Base-by-base conservation (phyloP, 768 basidiomycete genomes). In the Tulasnella calospora region DNA sequence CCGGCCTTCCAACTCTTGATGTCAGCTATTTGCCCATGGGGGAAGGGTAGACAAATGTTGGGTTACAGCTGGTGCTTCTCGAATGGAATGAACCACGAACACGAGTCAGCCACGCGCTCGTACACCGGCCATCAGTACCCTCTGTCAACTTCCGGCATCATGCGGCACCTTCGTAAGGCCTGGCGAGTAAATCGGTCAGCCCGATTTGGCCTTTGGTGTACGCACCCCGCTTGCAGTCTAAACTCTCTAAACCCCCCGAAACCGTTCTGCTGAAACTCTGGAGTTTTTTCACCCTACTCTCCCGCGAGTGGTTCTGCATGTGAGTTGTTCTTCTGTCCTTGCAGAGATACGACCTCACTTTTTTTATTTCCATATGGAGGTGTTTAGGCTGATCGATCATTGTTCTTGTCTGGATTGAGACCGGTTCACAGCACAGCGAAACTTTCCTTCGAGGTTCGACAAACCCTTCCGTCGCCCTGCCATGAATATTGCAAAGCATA, bases 131-230 rank as follows among this genome's bases (percentile, higher is more conserved):
- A 67, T 67, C 61, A 67, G 27, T 67, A 67, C 61, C 61, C 61
- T 67, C 61, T 33, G 61, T 67, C 61, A 67, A 67, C 61, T 57
- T n/a, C 55, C 61, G 61, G 61, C 61, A 67, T 67, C 10, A 15
- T 67, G 61, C 61, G 61, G 61, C 61, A 67, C 61, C 61, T 67
- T 67, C 61, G 61, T 33, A 27, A 67, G 61, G 61, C 61, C 61
- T 67, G 61, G 27, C 61, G 61, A 67, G 61, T 67, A 67, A 67
- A 67, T 67, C 61, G 61, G 61, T 35, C 61, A 67, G n/a, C 61
- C 61, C 61, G 61, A 67, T 67, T 67, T 67, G 61, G 61, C 61
- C 61, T 67, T 67, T 67, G 61, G 61, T 67, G 61, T 67, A 67
- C 61, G 61, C 61, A 67, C 61, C 61, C 61, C 61, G 61, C 61